Conservation (phyloP, 805 yeast species). For the Yarrowia osloensis region DNA sequence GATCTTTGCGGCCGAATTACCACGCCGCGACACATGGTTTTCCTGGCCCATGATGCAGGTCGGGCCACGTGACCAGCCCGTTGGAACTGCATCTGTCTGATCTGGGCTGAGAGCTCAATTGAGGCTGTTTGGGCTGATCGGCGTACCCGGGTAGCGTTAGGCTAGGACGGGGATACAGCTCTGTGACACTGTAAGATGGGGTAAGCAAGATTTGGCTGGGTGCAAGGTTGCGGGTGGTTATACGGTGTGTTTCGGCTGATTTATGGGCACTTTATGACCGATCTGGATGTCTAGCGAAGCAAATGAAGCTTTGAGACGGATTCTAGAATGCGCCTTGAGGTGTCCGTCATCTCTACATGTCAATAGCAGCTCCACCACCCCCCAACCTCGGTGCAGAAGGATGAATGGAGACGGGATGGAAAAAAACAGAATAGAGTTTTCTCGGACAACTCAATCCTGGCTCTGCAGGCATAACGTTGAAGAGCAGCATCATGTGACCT, state of each 20-base stretch:
- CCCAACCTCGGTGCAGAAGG: background rate
- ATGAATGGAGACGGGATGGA: background rate
- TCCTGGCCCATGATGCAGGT: background rate
- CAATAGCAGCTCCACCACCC: background rate
- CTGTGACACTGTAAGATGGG: background rate
- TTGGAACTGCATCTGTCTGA: background rate
- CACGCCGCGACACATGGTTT: background rate
- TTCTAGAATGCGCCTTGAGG: no score
- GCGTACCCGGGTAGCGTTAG: background rate
- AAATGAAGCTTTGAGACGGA: no score
- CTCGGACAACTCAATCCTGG: background rate
- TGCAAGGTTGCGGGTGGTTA: background rate
- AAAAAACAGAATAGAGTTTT: conserved; percentile 13
- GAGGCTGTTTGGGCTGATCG: background rate
- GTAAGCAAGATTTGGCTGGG: conserved; percentile 1
- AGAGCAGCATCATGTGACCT: conserved; percentile 14
- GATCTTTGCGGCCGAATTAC: background rate
- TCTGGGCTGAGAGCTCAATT: background rate
- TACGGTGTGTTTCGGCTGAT: background rate
- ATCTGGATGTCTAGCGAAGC: no score
- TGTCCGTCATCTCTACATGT: no score
- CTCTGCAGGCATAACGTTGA: conserved; percentile 11
- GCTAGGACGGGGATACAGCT: background rate
- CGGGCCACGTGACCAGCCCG: background rate
- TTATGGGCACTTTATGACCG: no score